Evolutionary conservation across 2,329 filamentous ascomycete genomes (phyloP).

Genomic region (Ceratocystis cubensis): DNA sequence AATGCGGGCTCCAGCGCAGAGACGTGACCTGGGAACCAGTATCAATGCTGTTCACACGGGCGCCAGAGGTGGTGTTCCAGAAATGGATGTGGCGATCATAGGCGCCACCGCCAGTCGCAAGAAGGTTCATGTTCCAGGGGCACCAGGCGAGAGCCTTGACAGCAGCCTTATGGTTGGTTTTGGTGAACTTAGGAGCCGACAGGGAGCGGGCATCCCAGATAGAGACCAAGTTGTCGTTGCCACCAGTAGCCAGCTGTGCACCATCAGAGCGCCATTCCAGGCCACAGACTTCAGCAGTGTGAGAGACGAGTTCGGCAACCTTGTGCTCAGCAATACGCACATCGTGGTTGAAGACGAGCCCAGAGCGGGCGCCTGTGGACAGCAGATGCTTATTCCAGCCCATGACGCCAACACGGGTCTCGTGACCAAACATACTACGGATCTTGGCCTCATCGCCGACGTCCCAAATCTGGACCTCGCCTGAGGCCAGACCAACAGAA

Average conservation of each 20-base stretch:
- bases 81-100: conserved; percentile 99
- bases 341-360: conserved; percentile 96
- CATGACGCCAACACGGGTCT: conserved; percentile 94
- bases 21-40: conserved; percentile 96
- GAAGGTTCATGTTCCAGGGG: conserved; percentile 94
- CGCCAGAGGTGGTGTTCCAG: conserved; percentile 98
- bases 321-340: conserved; percentile 97
- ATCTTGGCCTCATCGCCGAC: conserved; percentile 90
- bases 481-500: conserved; percentile 82
- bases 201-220: conserved; percentile 97
- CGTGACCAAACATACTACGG: conserved; percentile 96
- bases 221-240: conserved; percentile 96
- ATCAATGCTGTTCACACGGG: conserved; percentile 97
- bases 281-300: conserved; percentile 95
- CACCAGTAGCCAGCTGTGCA: conserved; percentile 89
- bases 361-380: conserved; percentile 86
- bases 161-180: conserved; percentile 98
- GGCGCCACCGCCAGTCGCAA: conserved; percentile 89
- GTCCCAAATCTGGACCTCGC: conserved; percentile 98
- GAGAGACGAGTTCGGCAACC: conserved; percentile 88
- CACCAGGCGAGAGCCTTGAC: conserved; percentile 98
- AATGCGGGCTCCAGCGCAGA: conserved; percentile 88
- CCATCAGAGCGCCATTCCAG: conserved; percentile 96
- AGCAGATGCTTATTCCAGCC: conserved; percentile 98
- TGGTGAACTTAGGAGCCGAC: conserved; percentile 92